Conservation (phyloP, 2,329 filamentous ascomycete genomes). For the Coniochaeta sp. region DNA sequence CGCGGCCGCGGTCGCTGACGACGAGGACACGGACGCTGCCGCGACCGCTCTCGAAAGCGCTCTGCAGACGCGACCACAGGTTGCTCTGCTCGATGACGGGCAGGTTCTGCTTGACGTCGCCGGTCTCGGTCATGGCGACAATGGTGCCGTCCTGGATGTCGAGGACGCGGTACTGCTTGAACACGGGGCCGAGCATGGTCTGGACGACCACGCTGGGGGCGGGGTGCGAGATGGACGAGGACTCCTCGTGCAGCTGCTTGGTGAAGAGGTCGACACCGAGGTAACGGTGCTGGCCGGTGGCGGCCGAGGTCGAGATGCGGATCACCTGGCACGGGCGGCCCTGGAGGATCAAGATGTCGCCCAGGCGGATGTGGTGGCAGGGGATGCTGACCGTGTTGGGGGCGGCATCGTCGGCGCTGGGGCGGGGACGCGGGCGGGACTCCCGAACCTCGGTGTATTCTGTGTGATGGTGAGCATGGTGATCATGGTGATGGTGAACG, state of each 20-base stretch:
- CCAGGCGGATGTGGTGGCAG: constrained; percentile 98
- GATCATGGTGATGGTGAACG: constrained; percentile 36
- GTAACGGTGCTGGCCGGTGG: constrained; percentile 99
- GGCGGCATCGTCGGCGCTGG: constrained; percentile 27
- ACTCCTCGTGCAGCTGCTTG: constrained; percentile 99
- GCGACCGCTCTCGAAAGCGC: constrained; percentile 84
- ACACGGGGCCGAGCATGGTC: constrained; percentile 98
- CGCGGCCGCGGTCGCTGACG: constrained; percentile 84
- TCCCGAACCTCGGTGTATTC: constrained; percentile 44
- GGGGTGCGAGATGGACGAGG: constrained; percentile 94
- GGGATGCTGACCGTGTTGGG: constrained; percentile 95
- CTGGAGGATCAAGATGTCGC: constrained; percentile 97
- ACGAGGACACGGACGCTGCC: constrained; percentile 93
- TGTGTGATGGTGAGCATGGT: constrained; percentile 31
- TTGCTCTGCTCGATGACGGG: constrained; percentile 92
- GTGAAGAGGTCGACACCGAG: constrained; percentile 99
- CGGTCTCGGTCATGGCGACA: constrained; percentile 97
- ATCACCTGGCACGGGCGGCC: constrained; percentile 99
- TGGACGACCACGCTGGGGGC: constrained; percentile 94
- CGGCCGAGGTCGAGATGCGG: constrained; percentile 95
- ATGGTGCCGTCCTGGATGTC: constrained; percentile 82
- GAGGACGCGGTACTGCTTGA: constrained; percentile 99
- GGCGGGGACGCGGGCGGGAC: constrained; percentile 18
- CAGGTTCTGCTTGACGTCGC: constrained; percentile 94
- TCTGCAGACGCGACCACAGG: constrained; percentile 72